Percentiles rank a stretch among this genome's conserved stretches.
Evolutionary conservation across 495 filamentous ascomycete species (phyloP).

Genomic region (Cenococcum geophilum): DNA sequence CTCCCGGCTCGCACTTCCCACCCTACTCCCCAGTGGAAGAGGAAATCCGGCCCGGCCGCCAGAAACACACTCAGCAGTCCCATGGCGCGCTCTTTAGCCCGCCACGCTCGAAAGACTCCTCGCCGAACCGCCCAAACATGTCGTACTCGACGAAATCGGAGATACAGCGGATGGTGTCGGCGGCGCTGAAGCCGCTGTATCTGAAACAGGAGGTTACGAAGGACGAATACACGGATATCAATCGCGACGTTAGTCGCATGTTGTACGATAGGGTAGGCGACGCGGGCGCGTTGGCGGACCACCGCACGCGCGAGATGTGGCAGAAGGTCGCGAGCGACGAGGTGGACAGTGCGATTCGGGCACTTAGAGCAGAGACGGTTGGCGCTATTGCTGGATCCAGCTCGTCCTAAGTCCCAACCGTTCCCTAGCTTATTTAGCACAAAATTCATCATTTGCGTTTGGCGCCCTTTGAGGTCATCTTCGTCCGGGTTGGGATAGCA

Average conservation of each 20-base stretch:
- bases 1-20: conserved; percentile 52
- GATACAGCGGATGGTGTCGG: conserved; percentile 73
- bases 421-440: too few relatives aligned
- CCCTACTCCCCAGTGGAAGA: conserved; percentile 53
- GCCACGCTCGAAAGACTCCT: conserved; percentile 30
- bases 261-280: conserved; percentile 77
- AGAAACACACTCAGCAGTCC: conserved; percentile 15
- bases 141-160: conserved; percentile 70
- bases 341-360: conserved; percentile 59
- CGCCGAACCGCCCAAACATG: conserved; percentile 42
- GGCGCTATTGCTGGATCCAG: too few relatives aligned
- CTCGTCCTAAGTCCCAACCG: too few relatives aligned
- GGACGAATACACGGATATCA: conserved; percentile 83
- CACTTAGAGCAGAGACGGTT: conserved; percentile 19
- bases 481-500: too few relatives aligned
- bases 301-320: conserved; percentile 53
- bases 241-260: conserved; percentile 71
- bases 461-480: too few relatives aligned
- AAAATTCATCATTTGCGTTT: too few relatives aligned
- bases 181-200: conserved; percentile 70
- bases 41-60: conserved; percentile 17
- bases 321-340: conserved; percentile 67
- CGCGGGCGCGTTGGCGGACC: conserved; percentile 47
- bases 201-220: conserved; percentile 61
- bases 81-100: conserved; percentile 20